Percentiles rank a stretch among this genome's conserved stretches.
Evolutionary conservation across 257 asterid species (phyloP).

Genomic region (Jaltomata sinuosa): DNA sequence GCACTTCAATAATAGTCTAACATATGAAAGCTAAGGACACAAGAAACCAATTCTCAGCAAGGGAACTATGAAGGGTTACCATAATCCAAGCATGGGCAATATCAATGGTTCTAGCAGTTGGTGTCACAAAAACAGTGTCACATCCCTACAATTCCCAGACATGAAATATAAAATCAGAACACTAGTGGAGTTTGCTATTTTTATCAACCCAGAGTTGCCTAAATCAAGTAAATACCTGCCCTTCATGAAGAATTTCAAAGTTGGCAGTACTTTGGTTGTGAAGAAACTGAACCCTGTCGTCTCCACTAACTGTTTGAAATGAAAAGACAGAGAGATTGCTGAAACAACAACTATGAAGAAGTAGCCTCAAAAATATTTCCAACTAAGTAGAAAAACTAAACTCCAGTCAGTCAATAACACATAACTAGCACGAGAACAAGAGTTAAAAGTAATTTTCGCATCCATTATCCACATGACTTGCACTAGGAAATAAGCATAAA

Average conservation of each 20-base stretch:
- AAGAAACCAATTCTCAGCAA: conserved; percentile 1
- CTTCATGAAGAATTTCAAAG: conserved; percentile 74
- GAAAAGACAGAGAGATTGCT: conserved; percentile 10
- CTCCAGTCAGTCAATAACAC: not conserved
- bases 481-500: not conserved
- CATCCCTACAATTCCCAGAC: conserved; percentile 57
- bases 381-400: not conserved
- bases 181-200: not conserved
- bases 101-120: conserved; percentile 95
- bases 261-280: conserved; percentile 98
- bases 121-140: conserved; percentile 90
- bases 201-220: not conserved
- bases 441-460: not conserved
- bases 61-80: conserved; percentile 36
- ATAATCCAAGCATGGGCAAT: conserved; percentile 85
- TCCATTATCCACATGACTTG: not conserved
- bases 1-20: conserved; percentile 1
- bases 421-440: not conserved
- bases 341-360: not conserved
- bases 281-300: conserved; percentile 81
- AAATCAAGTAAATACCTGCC: conserved; percentile 57
- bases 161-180: not conserved
- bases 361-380: not conserved
- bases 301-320: conserved; percentile 74
- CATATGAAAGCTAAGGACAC: not conserved